A percentile compares a stretch with the other conserved stretches of the same genome.
Evolutionary conservation across 345 rosid species (phyloP).

Genomic region (Ailanthus altissimus): DNA sequence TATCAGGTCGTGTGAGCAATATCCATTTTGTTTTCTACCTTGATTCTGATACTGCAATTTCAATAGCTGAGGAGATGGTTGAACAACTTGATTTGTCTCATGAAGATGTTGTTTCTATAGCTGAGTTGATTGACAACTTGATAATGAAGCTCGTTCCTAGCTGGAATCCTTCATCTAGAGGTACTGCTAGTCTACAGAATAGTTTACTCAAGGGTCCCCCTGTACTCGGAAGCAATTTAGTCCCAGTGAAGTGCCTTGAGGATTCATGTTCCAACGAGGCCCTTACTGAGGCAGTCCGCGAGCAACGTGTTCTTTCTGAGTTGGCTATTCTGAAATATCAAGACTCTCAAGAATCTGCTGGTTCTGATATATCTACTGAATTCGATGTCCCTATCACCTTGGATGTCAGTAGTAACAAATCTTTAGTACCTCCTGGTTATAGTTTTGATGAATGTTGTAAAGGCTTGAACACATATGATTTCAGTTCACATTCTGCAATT

Average conservation of each 20-base stretch:
- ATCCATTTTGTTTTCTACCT: conserved; percentile 72
- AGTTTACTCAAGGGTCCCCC: conserved; percentile 17
- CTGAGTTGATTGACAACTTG: conserved; percentile 72
- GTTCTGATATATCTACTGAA: conserved; percentile 57
- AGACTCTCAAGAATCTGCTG: conserved; percentile 37
- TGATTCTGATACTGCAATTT: conserved; percentile 67
- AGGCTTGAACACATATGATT: conserved; percentile 12
- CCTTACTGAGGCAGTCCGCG: conserved; percentile 8
- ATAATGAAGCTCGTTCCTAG: conserved; percentile 51
- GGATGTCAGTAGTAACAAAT: conserved; percentile 25
- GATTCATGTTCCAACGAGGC: neutral
- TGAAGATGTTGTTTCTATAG: conserved; percentile 60
- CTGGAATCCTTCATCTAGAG: conserved; percentile 33
- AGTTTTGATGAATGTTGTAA: conserved; percentile 23
- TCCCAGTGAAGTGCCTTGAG: neutral
- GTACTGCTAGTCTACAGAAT: conserved; percentile 26
- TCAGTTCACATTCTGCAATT: conserved; percentile 18
- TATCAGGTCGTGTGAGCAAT: conserved; percentile 49
- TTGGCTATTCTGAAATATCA: conserved; percentile 20
- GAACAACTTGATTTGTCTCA: conserved; percentile 69
- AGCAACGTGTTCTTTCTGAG: conserved; percentile 20
- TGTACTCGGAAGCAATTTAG: conserved; percentile 8
- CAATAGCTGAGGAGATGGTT: conserved; percentile 86
- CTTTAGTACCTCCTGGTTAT: conserved; percentile 31
- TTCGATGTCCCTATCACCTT: conserved; percentile 34